A percentile compares a stretch with the other conserved stretches of the same genome.
phyloP scores from a whole-genome alignment of 2,329 filamentous ascomycete genomes.

The Gnomoniopsis sp. region DNA sequence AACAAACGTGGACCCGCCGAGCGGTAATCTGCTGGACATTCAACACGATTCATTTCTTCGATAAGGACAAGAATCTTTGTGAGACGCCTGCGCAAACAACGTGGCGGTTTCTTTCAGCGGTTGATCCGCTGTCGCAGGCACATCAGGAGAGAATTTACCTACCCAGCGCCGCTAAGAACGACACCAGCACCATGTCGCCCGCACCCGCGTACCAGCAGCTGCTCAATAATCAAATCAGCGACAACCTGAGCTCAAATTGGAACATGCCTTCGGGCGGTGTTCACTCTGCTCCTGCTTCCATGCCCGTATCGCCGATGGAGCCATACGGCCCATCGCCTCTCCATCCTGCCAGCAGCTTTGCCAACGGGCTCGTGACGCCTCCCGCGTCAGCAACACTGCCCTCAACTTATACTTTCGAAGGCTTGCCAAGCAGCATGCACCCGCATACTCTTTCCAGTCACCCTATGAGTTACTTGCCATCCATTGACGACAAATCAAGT shows the following conservation, averaged over 20 bases:
- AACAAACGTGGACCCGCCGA: conserved; percentile 50
- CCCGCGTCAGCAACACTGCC: conserved; percentile 52
- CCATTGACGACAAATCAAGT: conserved; percentile 28
- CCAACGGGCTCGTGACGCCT: conserved; percentile 53
- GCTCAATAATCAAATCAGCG: conserved; percentile 52
- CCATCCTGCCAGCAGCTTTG: conserved; percentile 47
- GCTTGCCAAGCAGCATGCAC: conserved; percentile 19
- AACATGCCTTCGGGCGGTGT: not conserved
- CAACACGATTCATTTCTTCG: conserved; percentile 43
- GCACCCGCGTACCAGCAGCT: conserved; percentile 49
- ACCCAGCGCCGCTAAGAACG: conserved; percentile 26
- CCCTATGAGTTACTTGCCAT: conserved; percentile 36
- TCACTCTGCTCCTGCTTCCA: conserved; percentile 13
- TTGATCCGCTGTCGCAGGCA: conserved; percentile 57
- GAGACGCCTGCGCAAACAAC: conserved; percentile 52
- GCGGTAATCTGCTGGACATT: conserved; percentile 64
- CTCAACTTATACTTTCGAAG: conserved; percentile 46
- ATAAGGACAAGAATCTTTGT: conserved; percentile 39
- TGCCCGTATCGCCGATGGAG: conserved; percentile 14
- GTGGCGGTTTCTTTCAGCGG: conserved; percentile 60
- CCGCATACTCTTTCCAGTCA: conserved; percentile 25
- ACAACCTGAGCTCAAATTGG: conserved; percentile 52
- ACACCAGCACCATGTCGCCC: conserved; percentile 49
- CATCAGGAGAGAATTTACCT: conserved; percentile 48
- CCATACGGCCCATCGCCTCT: conserved; percentile 20